Base-by-base conservation (phyloP, 1,284 basidiomycete genomes). In the Cryptococcus jaspeensis region DNA sequence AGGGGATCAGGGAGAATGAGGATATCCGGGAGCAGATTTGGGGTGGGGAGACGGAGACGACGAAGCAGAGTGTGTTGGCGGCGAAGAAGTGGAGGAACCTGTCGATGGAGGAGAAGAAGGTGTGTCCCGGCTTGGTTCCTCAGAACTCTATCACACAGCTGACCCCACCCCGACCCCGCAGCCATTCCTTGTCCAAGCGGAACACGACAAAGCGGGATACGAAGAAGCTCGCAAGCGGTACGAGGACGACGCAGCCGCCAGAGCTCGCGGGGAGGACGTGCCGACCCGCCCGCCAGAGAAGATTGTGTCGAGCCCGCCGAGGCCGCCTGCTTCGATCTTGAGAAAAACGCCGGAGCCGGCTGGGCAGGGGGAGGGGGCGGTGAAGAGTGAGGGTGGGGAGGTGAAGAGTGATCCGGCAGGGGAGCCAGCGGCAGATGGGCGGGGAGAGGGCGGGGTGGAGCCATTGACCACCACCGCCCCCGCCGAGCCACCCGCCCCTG, bases 41-140 rank as follows among this genome's bases (percentile, higher is more conserved):
- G 79, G 90, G 88, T n/a, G 87, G 89, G 51, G 92, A 95, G 79
- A 87, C 85, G 44, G 93, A 95, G 79, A 94, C 94, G 3, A 94
- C 93, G 39, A 90, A 89, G 78, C 94, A 96, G 80, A 93, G 90
- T 77, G 90, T 94, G 3, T 81, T 96, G 50, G 93, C 93, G 51
- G 93, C 93, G 47, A 87, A 87, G 61, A 88, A 88, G 76, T 97
- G 93, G 93, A 84, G 92, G 62, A 86, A 85, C 51, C 88, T 97
- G 84, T 87, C 86, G 43, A 91, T 94, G 75, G 89, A 88, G 42
- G 91, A 96, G 79, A 87, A 92, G 74, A 89, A 89, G 83, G 90
- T 92, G 69, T 56, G n/a, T n/a, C n/a, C n/a, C n/a, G n/a, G n/a
- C n/a, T n/a, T n/a, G n/a, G n/a, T n/a, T n/a, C n/a, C n/a, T n/a